Base-by-base conservation (phyloP, 129 eudicot species). In the Oenanthe sinensis region DNA sequence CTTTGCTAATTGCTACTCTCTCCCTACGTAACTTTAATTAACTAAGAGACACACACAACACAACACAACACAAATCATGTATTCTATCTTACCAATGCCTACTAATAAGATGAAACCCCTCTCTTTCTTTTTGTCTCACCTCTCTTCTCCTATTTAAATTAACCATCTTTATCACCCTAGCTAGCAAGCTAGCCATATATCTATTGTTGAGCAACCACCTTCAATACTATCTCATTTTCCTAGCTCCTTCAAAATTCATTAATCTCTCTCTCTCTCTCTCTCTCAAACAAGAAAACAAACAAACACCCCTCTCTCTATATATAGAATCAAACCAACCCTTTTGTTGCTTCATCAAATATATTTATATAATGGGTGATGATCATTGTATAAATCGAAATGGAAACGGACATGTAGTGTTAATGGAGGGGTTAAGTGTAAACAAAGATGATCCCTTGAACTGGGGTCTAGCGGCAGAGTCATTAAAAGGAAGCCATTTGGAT, bases 401-500 rank as follows among this genome's bases (percentile, higher is more conserved):
- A 24, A 65, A 65, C 16, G 75, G 74, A 24, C 75, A 62, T 30
- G 71, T 24, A 62, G 71, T 67, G 72, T 20, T 58, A 1, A 42
- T 77, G 54, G 54, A 62, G 8, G 43, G 30, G 22, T 9, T 67
- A 30, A 43, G 44, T 45, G 74, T 40, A 6, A 8, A 40, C 4
- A 26, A 20, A 55, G 72, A 74, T 16, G 90, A 87, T 79, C 86
- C 87, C 1, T 39, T 87, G 75, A 84, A 82, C 65, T 87, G 90
- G 90, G 84, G 68, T 0, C 6, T 40, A 65, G 87, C 86, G 4
- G 90, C 84, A 8, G 87, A 81, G 65, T 68, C 80, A 19, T 40
- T 84, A 22, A 87, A 76, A 76, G 87, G 87, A 20, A 87, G 90
- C 55, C 90, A 87, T 54, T 55, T 84, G 43, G 87, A 84, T 19